phyloP scores from a whole-genome alignment of 73 alveolate species.

The Durusdinium trenchii region DNA sequence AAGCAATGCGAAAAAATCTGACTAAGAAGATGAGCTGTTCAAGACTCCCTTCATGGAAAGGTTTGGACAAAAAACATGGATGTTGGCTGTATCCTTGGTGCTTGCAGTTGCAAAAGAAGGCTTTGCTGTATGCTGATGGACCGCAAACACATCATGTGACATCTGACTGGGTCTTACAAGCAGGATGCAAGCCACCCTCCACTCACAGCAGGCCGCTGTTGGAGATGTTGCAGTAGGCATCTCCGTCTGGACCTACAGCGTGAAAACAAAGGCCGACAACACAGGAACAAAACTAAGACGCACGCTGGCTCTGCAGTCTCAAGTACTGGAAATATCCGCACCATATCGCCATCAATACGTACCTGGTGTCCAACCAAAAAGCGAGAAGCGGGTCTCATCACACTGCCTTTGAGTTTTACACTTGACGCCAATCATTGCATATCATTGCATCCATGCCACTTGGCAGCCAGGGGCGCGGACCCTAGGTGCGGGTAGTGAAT shows the following conservation, averaged over 20 bases:
- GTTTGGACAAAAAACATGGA: too few relatives aligned
- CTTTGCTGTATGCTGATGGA: too few relatives aligned
- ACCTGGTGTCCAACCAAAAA: not conserved
- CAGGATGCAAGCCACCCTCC: constrained; percentile 6
- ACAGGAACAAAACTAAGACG: not conserved
- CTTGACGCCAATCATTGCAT: not conserved
- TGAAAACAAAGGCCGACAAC: not conserved
- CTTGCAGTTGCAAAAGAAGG: too few relatives aligned
- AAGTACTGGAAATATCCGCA: constrained; percentile 66
- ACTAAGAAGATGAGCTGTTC: too few relatives aligned
- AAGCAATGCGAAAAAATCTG: too few relatives aligned
- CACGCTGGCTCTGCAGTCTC: constrained; percentile 70
- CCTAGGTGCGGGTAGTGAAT: not conserved
- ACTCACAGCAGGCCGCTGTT: constrained; percentile 50
- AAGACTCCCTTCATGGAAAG: too few relatives aligned
- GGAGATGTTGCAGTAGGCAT: constrained; percentile 51
- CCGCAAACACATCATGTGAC: too few relatives aligned
- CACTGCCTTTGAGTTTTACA: too few relatives aligned
- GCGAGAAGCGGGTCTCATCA: not conserved
- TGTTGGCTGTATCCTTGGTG: too few relatives aligned
- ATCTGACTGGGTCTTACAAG: too few relatives aligned
- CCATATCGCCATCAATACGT: constrained; percentile 83
- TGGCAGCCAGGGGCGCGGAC: constrained; percentile 28
- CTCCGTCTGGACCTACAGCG: constrained; percentile 16
- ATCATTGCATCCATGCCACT: not conserved